Conservation (phyloP, 73 alveolate genomes). For the Effrenium voratum region DNA sequence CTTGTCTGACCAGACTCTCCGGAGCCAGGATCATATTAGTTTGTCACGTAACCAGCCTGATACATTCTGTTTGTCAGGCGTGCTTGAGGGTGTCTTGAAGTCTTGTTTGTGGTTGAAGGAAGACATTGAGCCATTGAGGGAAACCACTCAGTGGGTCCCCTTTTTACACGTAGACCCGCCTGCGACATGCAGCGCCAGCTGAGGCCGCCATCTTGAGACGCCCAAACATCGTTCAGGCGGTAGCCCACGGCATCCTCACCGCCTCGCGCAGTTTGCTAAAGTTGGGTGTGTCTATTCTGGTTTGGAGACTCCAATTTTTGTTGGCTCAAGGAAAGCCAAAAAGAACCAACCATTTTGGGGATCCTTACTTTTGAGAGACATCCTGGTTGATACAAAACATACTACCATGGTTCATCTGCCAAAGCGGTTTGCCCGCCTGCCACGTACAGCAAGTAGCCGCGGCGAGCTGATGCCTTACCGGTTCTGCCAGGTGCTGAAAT, state of each 20-base stretch:
- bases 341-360: too few species aligned
- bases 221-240: conserved; percentile 76
- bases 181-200: conserved; percentile 78
- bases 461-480: conserved; percentile 51
- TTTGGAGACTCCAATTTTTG: too few species aligned
- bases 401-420: background rate
- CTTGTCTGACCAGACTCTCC: too few species aligned
- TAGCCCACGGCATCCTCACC: conserved; percentile 57
- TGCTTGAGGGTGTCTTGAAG: background rate
- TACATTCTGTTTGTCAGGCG: too few species aligned
- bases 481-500: too few species aligned
- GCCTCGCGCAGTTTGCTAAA: background rate
- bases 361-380: too few species aligned
- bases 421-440: background rate
- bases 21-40: background rate
- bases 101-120: background rate
- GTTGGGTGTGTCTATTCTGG: background rate
- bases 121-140: background rate
- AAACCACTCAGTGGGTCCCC: too few species aligned
- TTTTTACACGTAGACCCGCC: too few species aligned
- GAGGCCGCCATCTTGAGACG: conserved; percentile 75
- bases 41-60: too few species aligned
- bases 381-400: too few species aligned
- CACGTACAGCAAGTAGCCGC: conserved; percentile 41
- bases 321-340: too few species aligned